A percentile compares a stretch with the other conserved stretches of the same genome.
Evolutionary conservation across 352 stramenopile species (phyloP).

Genomic region (Globisporangium uncinulatum): DNA sequence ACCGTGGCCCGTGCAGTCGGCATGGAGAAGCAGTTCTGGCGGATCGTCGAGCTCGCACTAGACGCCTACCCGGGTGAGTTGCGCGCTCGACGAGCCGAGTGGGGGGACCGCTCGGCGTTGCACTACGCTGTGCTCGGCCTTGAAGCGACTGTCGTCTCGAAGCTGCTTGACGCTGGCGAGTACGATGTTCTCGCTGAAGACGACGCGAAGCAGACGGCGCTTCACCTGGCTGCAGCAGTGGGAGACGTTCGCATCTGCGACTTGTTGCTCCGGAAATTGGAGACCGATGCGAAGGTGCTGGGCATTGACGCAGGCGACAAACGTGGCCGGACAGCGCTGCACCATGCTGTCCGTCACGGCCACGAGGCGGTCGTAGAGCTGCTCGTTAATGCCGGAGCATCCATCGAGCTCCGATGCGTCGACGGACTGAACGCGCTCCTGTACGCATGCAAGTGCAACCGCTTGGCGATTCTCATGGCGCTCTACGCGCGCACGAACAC

Average conservation of each 20-base stretch:
- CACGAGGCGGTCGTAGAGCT: slow-evolving; percentile 34
- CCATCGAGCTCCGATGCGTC: slow-evolving; percentile 22
- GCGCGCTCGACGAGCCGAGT: slow-evolving; percentile 26
- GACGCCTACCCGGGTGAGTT: slow-evolving; percentile 25
- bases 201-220: slow-evolving; percentile 33
- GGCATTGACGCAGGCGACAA: slow-evolving; percentile 17
- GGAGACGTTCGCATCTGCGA: slow-evolving; percentile 37
- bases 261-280: slow-evolving; percentile 30
- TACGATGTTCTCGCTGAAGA: slow-evolving; percentile 44
- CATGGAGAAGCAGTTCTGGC: slow-evolving; percentile 40
- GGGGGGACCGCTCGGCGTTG: slow-evolving; percentile 32
- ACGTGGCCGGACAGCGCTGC: slow-evolving; percentile 34
- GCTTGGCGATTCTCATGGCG: slow-evolving; percentile 39
- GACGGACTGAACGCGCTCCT: slow-evolving; percentile 39
- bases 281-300: slow-evolving; percentile 6
- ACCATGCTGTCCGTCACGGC: slow-evolving; percentile 41
- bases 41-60: slow-evolving; percentile 25
- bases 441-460: slow-evolving; percentile 45
- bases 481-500: slow-evolving; percentile 21
- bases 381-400: slow-evolving; percentile 34
- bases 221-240: slow-evolving; percentile 38
- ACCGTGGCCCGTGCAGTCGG: slow-evolving; percentile 27
- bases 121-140: slow-evolving; percentile 43
- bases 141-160: slow-evolving; percentile 25
- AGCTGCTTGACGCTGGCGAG: slow-evolving; percentile 28